Base-by-base conservation (phyloP, 371 early-diverging fungal genomes). In the Smittium mucronatum region DNA sequence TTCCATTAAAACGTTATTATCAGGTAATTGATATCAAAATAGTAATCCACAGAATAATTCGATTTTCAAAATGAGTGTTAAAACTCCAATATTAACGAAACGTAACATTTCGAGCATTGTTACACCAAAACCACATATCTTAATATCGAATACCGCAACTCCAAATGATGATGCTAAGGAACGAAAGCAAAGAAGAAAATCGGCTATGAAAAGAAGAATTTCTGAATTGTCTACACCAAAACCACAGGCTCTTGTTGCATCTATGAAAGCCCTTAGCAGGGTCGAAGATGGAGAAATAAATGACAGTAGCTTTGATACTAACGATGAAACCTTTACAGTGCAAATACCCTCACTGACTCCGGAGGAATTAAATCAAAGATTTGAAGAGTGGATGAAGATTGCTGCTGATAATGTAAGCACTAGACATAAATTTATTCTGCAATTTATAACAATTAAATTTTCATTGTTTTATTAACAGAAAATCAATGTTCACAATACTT, bases 361-460 rank as follows among this genome's bases (percentile, higher is more conserved):
- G 11, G 80, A 80, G 67, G 80, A 80, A 69, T 77, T 79, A 60
- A 80, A 80, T 68, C 71, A 74, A 69, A 76, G 79, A 29, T 94
- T 91, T 80, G 97, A 97, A 71, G 93, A 97, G 80, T 96, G 96
- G 94, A 89, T 97, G 83, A 95, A 96, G 76, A 90, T 96, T 77
- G 94, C 93, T 16, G 93, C 97, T 0, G 97, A 95, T 75, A 96
- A 96, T 77, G 93, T 94, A 84, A 72, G 26, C n/a, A n/a, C n/a
- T n/a, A n/a, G n/a, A n/a, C n/a, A n/a, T n/a, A n/a, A n/a, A n/a
- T n/a, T n/a, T n/a, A n/a, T n/a, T n/a, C n/a, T n/a, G n/a, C n/a
- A n/a, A n/a, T n/a, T n/a, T n/a, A n/a, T n/a, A n/a, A n/a, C n/a
- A 21, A 47, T 47, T 47, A 5, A 47, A 47, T 47, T 47, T 47